phyloP scores from a whole-genome alignment of 1,139 yeast genomes.

The Scheffersomyces titani region DNA sequence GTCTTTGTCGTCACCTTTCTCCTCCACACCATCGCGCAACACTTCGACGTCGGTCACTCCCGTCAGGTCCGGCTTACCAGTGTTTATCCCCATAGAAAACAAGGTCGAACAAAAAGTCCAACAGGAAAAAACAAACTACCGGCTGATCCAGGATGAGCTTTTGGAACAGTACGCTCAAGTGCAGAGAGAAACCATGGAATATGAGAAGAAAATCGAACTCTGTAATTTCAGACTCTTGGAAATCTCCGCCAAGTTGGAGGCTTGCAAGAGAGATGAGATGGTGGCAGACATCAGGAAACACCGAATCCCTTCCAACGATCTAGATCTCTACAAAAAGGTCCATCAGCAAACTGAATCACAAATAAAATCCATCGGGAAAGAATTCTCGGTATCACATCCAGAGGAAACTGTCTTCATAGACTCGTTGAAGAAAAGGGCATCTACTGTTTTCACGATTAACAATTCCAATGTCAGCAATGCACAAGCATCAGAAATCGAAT shows the following conservation, averaged over 20 bases:
- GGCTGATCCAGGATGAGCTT: constrained; percentile 4
- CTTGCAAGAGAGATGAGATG: constrained; percentile 12
- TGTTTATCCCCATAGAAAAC: background rate
- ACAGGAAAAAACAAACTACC: background rate
- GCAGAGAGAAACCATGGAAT: constrained; percentile 24
- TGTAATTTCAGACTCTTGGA: constrained; percentile 32
- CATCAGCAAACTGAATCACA: constrained; percentile 10
- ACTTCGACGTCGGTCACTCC: background rate
- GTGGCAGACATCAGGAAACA: constrained; percentile 5
- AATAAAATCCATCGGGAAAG: background rate
- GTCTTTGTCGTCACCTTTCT: background rate
- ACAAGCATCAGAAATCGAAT: background rate
- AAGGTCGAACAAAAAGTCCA: background rate
- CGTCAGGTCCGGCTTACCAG: background rate
- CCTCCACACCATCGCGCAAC: background rate
- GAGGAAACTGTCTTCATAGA: background rate
- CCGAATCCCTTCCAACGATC: constrained; percentile 1
- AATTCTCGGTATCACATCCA: background rate
- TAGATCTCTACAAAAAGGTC: constrained; percentile 9
- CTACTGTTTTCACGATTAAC: constrained; percentile 5
- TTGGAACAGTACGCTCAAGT: constrained; percentile 20
- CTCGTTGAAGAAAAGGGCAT: constrained; percentile 5
- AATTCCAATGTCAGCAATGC: background rate
- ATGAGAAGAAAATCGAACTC: constrained; percentile 23
- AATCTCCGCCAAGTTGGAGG: constrained; percentile 22